Base-by-base conservation (phyloP, 306 rosid genomes). In the Lathyrus sativus region DNA sequence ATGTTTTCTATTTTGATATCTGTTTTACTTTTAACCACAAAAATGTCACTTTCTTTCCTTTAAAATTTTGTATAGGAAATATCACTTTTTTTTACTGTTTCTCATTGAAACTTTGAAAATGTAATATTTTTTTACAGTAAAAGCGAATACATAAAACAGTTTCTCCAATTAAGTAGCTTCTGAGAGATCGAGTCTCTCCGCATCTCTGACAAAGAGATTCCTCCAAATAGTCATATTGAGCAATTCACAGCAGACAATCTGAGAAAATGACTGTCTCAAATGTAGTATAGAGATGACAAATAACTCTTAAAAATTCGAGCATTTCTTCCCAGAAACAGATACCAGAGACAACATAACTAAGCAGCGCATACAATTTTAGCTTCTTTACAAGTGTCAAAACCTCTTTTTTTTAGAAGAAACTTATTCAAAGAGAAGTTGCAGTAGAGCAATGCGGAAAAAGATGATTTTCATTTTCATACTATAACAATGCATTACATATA, bases 201-300 rank as follows among this genome's bases (percentile, higher is more conserved):
- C 44, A 37, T 22, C 35, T 62, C 22, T 19, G 46, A 29, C 29
- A 53, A 56, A 39, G 8, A 51, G 63, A 53, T 24, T 26, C 48
- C 72, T 62, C 56, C 4, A 50, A 22, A 62, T 3, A 38, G 29
- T 11, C 29, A 22, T 19, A 46, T 57, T 39, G 24, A 14, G 64
- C 22, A 41, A 35, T 28, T 13, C 65, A 42, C 66, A 17, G 14
- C 58, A 17, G 26, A 65, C 38, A 54, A 2, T 55, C 72, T 31
- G 24, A 41, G 24, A 29, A 38, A 38, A 46, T 38, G 22, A 51
- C 29, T 63, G 19, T 63, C 17, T 12, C 71, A 24, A 31, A 29
- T 73, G 71, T 64, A 50, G 64, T 28, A 41, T 29, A 41, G 55
- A 26, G 56, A 73, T 53, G 37, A 33, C 9, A 17, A 35, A 71